phyloP scores from a whole-genome alignment of 2,329 filamentous ascomycete species.

The Xylaria sp. region DNA sequence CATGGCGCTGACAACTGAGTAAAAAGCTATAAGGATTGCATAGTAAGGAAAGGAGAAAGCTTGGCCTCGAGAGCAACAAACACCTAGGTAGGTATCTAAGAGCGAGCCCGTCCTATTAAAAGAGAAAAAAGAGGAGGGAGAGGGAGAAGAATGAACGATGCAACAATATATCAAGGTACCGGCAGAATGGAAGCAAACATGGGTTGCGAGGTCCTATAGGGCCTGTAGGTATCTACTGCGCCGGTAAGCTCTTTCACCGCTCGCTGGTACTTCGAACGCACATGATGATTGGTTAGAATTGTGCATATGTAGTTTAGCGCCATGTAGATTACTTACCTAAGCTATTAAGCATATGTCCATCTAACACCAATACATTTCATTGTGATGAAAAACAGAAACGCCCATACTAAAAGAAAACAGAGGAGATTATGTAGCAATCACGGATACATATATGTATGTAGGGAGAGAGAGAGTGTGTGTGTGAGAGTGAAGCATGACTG shows the following conservation, averaged over 20 bases:
- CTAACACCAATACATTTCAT: too few relatives aligned
- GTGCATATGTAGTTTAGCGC: not conserved
- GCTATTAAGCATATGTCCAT: too few relatives aligned
- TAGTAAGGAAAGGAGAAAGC: conserved; percentile 25
- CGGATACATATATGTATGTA: too few relatives aligned
- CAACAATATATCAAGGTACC: conserved; percentile 13
- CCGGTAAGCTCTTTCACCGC: not conserved
- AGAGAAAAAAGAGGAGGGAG: not conserved
- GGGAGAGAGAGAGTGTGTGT: too few relatives aligned
- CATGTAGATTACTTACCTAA: too few relatives aligned
- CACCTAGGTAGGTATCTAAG: not conserved
- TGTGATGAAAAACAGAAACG: too few relatives aligned
- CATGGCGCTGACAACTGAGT: conserved; percentile 50
- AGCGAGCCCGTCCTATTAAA: not conserved
- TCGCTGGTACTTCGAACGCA: not conserved
- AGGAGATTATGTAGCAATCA: not conserved
- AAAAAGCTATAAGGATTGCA: conserved; percentile 39
- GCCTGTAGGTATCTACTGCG: not conserved
- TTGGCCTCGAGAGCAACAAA: conserved; percentile 18
- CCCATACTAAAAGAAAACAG: not conserved
- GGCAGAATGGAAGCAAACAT: conserved; percentile 5
- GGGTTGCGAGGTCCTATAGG: not conserved
- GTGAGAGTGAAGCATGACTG: not conserved
- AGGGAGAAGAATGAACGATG: too few relatives aligned
- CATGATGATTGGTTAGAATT: conserved; percentile 1